Percentiles rank a stretch among this genome's conserved stretches.
phyloP scores from a whole-genome alignment of 441 rosid species.

The Jatropha multifida region DNA sequence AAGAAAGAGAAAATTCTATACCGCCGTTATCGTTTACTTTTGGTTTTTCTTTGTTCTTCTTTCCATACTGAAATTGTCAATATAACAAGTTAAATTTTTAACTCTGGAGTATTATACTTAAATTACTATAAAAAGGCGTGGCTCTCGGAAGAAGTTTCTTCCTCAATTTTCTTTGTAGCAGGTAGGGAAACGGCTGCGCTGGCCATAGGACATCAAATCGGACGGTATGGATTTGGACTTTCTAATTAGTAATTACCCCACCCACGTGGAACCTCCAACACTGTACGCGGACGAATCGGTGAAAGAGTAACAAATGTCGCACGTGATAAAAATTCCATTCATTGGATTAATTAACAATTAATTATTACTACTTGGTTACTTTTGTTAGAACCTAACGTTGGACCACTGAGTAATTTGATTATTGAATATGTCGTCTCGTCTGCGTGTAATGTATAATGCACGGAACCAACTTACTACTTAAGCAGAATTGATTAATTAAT shows the following conservation, averaged over 20 bases:
- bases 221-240: background rate
- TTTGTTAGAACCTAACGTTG: background rate
- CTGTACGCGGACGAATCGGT: background rate
- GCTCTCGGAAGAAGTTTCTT: too few relatives aligned
- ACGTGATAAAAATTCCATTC: background rate
- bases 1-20: too few relatives aligned
- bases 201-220: background rate
- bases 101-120: too few relatives aligned
- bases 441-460: background rate
- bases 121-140: too few relatives aligned
- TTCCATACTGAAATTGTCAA: too few relatives aligned
- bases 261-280: background rate
- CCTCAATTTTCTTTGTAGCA: too few relatives aligned
- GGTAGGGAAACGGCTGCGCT: background rate
- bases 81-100: too few relatives aligned
- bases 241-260: background rate
- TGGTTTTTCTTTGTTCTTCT: too few relatives aligned
- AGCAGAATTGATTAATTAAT: too few relatives aligned
- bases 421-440: too few relatives aligned
- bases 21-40: too few relatives aligned
- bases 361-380: background rate
- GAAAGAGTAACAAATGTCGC: background rate
- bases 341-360: background rate
- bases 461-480: background rate
- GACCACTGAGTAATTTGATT: too few relatives aligned